Evolutionary conservation across 2,329 filamentous ascomycete genomes (phyloP).

Genomic region (Aspergillus caelatus): DNA sequence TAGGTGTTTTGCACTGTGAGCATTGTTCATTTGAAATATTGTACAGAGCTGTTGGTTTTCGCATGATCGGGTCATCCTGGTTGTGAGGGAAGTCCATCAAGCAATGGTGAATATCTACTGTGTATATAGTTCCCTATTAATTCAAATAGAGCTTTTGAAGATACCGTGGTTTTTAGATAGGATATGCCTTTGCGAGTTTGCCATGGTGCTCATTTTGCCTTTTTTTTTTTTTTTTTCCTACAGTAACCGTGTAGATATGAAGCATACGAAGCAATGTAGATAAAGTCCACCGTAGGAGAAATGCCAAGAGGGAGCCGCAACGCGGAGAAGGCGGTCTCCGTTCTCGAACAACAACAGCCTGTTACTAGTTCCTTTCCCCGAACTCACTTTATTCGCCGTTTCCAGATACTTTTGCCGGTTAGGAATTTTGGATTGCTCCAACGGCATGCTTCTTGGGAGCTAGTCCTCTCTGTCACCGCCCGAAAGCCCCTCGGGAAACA

Average conservation of each 20-base stretch:
- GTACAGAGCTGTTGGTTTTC: constrained; percentile 7
- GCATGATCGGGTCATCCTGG: neutral
- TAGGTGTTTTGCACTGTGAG: constrained; percentile 19
- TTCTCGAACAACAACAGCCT: constrained; percentile 4
- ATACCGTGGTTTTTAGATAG: neutral
- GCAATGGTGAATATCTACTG: neutral
- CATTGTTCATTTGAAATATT: constrained; percentile 7
- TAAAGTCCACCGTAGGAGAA: neutral
- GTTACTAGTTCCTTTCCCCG: neutral
- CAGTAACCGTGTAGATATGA: no score
- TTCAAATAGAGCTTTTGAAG: constrained; percentile 2
- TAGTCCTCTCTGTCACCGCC: constrained; percentile 20
- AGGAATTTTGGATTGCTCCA: constrained; percentile 11
- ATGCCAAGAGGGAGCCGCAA: constrained; percentile 13
- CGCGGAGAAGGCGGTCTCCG: constrained; percentile 18
- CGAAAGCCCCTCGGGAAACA: constrained; percentile 36
- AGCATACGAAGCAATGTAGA: neutral
- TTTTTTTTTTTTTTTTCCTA: no score
- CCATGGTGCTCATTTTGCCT: no score
- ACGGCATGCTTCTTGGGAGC: constrained; percentile 32
- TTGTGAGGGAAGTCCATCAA: neutral
- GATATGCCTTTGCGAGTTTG: neutral
- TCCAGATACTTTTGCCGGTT: neutral
- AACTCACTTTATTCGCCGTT: neutral
- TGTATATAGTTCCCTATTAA: constrained; percentile 9